phyloP scores from a whole-genome alignment of 2,329 filamentous ascomycete species.

The Paradendryphiella salina region DNA sequence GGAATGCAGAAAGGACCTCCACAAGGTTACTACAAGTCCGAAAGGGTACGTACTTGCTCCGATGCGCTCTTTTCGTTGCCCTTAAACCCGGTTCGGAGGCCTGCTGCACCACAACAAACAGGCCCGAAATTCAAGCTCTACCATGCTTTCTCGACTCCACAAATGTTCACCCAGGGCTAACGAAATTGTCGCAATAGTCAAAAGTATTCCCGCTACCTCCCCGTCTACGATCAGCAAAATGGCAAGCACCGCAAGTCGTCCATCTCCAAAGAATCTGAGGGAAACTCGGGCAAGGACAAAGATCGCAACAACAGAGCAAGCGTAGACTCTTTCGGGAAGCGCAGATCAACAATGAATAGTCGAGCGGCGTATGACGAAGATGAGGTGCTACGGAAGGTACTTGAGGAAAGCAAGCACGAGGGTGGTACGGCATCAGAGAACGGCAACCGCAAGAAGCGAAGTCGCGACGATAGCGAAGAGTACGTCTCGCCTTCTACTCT shows the following conservation, averaged over 20 bases:
- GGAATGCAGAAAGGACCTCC: constrained; percentile 86
- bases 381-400: constrained; percentile 81
- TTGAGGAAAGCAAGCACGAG: constrained; percentile 93
- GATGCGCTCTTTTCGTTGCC: constrained; percentile 13
- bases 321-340: constrained; percentile 69
- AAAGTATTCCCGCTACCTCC: constrained; percentile 66
- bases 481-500: constrained; percentile 56
- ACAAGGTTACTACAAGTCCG: constrained; percentile 76
- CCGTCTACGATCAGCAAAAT: constrained; percentile 59
- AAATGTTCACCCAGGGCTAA: constrained; percentile 2
- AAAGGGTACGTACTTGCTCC: constrained; percentile 72
- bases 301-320: constrained; percentile 59
- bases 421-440: constrained; percentile 60
- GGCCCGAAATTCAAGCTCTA: background rate
- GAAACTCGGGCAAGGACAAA: constrained; percentile 59
- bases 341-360: constrained; percentile 96
- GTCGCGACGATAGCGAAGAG: constrained; percentile 92
- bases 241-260: constrained; percentile 64
- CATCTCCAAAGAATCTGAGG: constrained; percentile 63
- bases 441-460: constrained; percentile 73
- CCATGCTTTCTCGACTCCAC: background rate
- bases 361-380: constrained; percentile 95
- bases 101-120: background rate
- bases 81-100: background rate
- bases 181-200: constrained; percentile 50